Evolutionary conservation across 164 flowering plant species (phyloP).

Genomic region (Malania oleifera): DNA sequence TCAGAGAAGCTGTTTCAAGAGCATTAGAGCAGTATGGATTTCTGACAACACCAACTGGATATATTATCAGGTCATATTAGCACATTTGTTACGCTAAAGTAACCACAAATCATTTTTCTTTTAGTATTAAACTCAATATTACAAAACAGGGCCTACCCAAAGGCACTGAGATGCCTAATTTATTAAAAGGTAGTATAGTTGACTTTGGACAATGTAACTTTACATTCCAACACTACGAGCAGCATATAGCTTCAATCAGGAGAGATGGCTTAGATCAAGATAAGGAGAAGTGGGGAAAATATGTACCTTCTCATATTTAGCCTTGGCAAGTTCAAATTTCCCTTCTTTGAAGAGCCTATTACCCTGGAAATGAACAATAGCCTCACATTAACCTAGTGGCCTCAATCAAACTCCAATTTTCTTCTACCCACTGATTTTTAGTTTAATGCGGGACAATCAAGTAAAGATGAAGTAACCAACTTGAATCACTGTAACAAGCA

Average conservation of each 20-base stretch:
- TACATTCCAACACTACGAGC: not conserved
- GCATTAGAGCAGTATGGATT: too few species aligned
- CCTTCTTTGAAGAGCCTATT: slow-evolving; percentile 96
- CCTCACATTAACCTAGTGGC: not conserved
- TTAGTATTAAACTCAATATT: too few species aligned
- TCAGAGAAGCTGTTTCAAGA: too few species aligned
- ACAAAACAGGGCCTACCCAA: too few species aligned
- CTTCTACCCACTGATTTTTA: too few species aligned
- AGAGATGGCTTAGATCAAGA: not conserved
- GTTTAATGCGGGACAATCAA: not conserved
- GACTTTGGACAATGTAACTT: not conserved
- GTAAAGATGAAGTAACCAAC: not conserved
- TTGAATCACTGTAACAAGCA: not conserved
- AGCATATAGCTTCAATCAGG: not conserved
- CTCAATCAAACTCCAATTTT: not conserved
- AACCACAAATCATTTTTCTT: too few species aligned
- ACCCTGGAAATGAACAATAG: slow-evolving; percentile 51
- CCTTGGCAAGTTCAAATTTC: slow-evolving; percentile 92
- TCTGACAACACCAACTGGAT: too few species aligned
- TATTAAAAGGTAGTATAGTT: too few species aligned
- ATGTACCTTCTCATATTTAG: slow-evolving; percentile 93
- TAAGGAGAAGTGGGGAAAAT: not conserved
- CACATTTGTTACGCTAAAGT: too few species aligned
- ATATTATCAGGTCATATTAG: too few species aligned
- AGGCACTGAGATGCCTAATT: too few species aligned